phyloP scores from a whole-genome alignment of 2,329 filamentous ascomycete species.

The Penicillium sp. region DNA sequence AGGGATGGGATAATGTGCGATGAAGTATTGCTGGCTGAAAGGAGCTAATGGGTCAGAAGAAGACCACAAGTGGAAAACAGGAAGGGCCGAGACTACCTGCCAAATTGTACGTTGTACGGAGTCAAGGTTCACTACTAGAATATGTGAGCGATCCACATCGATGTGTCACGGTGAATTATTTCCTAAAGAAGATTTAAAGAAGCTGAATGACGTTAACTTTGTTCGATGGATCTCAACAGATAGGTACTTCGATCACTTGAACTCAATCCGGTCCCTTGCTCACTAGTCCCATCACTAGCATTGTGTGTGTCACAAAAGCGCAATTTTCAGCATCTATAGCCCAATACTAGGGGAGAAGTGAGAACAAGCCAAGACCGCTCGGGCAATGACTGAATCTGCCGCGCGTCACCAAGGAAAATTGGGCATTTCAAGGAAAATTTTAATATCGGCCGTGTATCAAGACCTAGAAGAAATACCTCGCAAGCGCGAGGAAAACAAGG shows the following conservation, averaged over 20 bases:
- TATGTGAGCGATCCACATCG: no score
- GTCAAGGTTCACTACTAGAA: no score
- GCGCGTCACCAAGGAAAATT: constrained; percentile 57
- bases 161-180: neutral
- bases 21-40: no score
- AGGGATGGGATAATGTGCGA: no score
- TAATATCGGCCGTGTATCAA: constrained; percentile 66
- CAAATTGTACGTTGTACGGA: no score
- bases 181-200: neutral
- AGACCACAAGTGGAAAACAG: no score
- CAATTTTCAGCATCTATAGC: neutral
- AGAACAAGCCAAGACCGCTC: constrained; percentile 45
- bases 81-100: no score
- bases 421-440: constrained; percentile 64
- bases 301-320: constrained; percentile 14
- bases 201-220: neutral
- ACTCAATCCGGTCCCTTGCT: constrained; percentile 55
- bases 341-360: neutral
- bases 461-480: constrained; percentile 69
- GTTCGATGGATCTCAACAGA: neutral
- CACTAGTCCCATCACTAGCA: constrained; percentile 63
- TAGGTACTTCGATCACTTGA: constrained; percentile 12
- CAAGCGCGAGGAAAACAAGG: constrained; percentile 57
- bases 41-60: no score
- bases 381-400: constrained; percentile 52